These are phyloP conservation scores for Ilyonectria robusta DNA, from an alignment of 2,329 filamentous ascomycete genomes.

Conservation along the genomic window DNA sequence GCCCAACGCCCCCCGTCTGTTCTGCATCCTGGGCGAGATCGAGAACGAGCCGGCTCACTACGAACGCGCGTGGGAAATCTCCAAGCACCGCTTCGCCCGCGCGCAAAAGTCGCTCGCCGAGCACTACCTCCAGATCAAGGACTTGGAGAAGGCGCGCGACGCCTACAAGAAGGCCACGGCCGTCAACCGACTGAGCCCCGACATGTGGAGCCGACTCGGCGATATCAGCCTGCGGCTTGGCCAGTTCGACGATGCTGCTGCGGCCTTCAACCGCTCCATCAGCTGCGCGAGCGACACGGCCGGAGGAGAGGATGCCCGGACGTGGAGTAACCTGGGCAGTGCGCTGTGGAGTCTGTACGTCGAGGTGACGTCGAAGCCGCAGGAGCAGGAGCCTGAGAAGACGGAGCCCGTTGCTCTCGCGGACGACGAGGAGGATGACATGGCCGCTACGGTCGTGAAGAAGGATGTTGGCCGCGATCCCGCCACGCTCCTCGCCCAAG, in stretches of 20 bases:
- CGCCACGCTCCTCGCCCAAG: slow-evolving; percentile 76
- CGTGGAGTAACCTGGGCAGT: slow-evolving; percentile 95
- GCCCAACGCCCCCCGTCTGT: slow-evolving; percentile 86
- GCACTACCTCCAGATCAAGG: slow-evolving; percentile 76
- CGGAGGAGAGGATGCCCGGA: slow-evolving; percentile 90
- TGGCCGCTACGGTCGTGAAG: slow-evolving; percentile 39
- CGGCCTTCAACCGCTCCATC: slow-evolving; percentile 87
- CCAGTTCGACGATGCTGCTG: slow-evolving; percentile 82
- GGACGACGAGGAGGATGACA: slow-evolving; percentile 50
- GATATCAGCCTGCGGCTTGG: slow-evolving; percentile 87
- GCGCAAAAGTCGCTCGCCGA: slow-evolving; percentile 91
- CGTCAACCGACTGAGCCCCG: slow-evolving; percentile 85
- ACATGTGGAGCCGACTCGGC: slow-evolving; percentile 91
- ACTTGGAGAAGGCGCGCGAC: slow-evolving; percentile 78
- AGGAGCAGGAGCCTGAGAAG: slow-evolving; percentile 45
- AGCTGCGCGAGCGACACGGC: slow-evolving; percentile 70
- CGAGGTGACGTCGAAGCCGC: slow-evolving; percentile 61
- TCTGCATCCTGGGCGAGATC: slow-evolving; percentile 94
- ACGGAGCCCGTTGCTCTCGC: slow-evolving; percentile 26
- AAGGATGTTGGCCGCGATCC: slow-evolving; percentile 61
- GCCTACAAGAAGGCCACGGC: slow-evolving; percentile 84
- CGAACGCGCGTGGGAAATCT: slow-evolving; percentile 89
- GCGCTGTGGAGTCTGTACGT: slow-evolving; percentile 81
- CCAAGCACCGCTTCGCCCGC: slow-evolving; percentile 83
- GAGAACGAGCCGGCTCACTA: slow-evolving; percentile 83